These are phyloP conservation scores for Fragilaria crotonensis DNA, from an alignment of 108 stramenopile genomes.

Conservation along the genomic window DNA sequence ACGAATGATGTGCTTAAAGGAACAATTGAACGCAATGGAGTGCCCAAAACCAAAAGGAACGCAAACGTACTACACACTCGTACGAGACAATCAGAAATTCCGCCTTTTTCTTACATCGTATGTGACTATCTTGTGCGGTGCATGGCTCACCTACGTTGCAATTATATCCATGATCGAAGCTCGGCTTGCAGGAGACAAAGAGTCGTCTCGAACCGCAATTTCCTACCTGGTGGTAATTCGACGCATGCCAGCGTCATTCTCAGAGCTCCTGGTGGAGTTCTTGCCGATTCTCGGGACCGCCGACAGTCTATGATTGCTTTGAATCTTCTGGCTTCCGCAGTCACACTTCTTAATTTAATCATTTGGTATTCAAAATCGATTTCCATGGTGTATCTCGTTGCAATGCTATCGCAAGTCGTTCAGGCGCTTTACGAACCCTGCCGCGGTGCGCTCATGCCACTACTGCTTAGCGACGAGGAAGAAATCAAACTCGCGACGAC, in stretches of 20 bases:
- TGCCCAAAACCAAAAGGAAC: too few relatives aligned
- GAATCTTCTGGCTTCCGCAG: conserved; percentile 39
- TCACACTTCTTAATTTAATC: conserved; percentile 35
- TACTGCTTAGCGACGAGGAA: conserved; percentile 42
- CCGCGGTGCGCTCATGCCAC: conserved; percentile 42
- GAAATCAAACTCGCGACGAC: conserved; percentile 57
- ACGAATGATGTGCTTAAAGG: too few relatives aligned
- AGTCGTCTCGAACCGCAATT: too few relatives aligned
- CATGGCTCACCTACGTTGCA: too few relatives aligned
- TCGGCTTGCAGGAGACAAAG: too few relatives aligned
- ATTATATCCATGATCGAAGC: too few relatives aligned
- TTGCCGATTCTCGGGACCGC: conserved; percentile 62
- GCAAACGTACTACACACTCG: too few relatives aligned
- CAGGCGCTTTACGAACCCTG: too few relatives aligned
- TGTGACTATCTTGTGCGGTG: too few relatives aligned
- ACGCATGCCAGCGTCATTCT: conserved; percentile 52
- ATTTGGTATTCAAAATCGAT: conserved; percentile 40
- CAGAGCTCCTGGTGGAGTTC: conserved; percentile 50
- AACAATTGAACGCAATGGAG: too few relatives aligned
- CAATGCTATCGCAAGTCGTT: conserved; percentile 38
- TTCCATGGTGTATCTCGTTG: conserved; percentile 36
- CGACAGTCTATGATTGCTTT: conserved; percentile 43
- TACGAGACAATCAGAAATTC: too few relatives aligned
- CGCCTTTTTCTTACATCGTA: too few relatives aligned
- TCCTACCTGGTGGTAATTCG: conserved; percentile 51